Evolutionary conservation across 2,329 filamentous ascomycete genomes (phyloP), one percentile per base, ranked within the genome.

Genomic region (Cladosporium sp.): DNA sequence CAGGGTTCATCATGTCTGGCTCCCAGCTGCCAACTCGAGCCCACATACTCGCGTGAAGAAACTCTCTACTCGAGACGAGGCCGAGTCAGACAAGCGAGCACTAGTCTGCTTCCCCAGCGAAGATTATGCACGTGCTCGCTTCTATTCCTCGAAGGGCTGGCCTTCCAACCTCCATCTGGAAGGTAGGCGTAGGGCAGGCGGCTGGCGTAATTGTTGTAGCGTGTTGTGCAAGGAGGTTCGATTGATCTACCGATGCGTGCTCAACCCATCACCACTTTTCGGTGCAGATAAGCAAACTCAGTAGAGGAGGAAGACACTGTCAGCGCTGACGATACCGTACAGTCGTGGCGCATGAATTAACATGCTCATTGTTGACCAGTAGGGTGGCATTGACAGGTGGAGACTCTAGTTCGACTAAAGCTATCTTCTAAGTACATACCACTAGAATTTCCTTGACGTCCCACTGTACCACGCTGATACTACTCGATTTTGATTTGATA

Each of bases 161-260:
- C 18, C 46, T 62, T 62, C 59, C 31, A 53, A 52, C 35, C 59
- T 62, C 33, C 59, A 62, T 62, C 59, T 62, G 59, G 59, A 62
- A 62, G 59, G 46, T 62, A n/a, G 53, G 59, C 59, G 18, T 53
- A 60, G 57, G 57, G 57, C 57, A 29, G 44, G 37, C 37, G 37
- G 37, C 21, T n/a, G 31, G 53, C 26, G 21, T 52, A 26, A 52
- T 52, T 23, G n/a, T n/a, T n/a, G 49, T 52, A 52, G 49, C 26
- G 37, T 44, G 37, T 10, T 44, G 49, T 26, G 49, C 49, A 29
- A 58, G 56, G 56, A 44, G 56, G 56, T 44, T 44, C 21, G 56
- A 40, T 58, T 58, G 53, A 35, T 57, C 53, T 37, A 35, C 53
- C 50, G 50, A 53, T 53, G 28, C 37, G 37, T 8, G 37, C 18